Percentiles rank a stretch among this genome's conserved stretches.
Conservation (phyloP, 768 basidiomycete species). For the Leccinum sublutescens region DNA sequence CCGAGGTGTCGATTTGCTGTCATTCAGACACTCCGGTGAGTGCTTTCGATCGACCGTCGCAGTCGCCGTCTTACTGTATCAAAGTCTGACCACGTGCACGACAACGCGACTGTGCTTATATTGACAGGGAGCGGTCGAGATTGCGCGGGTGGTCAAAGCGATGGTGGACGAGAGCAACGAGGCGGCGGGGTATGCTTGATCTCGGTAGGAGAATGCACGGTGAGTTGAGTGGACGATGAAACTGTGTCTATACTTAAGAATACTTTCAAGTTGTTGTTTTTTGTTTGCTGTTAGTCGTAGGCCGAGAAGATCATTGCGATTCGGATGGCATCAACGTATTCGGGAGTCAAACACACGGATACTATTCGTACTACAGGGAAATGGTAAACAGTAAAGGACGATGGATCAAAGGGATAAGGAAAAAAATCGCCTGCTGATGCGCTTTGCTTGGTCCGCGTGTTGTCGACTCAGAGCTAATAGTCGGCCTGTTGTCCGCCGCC, state of each 20-base stretch:
- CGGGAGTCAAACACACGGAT: too few relatives aligned
- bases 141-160: slow-evolving; percentile 49
- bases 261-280: too few relatives aligned
- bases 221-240: background rate
- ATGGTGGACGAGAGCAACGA: slow-evolving; percentile 56
- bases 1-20: slow-evolving; percentile 59
- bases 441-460: too few relatives aligned
- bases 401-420: too few relatives aligned
- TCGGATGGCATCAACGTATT: too few relatives aligned
- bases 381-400: too few relatives aligned
- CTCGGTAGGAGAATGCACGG: background rate
- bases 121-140: slow-evolving; percentile 50
- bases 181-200: slow-evolving; percentile 29
- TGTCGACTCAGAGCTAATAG: too few relatives aligned
- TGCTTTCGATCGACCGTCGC: background rate
- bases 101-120: background rate
- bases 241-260: background rate
- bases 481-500: too few relatives aligned
- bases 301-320: too few relatives aligned
- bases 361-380: too few relatives aligned
- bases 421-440: too few relatives aligned
- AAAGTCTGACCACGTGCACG: background rate
- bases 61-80: background rate
- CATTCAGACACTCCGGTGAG: slow-evolving; percentile 65
- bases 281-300: too few relatives aligned